These are phyloP conservation scores for Symbiodinium natans DNA, from an alignment of 73 alveolate genomes.

Conservation along the genomic window DNA sequence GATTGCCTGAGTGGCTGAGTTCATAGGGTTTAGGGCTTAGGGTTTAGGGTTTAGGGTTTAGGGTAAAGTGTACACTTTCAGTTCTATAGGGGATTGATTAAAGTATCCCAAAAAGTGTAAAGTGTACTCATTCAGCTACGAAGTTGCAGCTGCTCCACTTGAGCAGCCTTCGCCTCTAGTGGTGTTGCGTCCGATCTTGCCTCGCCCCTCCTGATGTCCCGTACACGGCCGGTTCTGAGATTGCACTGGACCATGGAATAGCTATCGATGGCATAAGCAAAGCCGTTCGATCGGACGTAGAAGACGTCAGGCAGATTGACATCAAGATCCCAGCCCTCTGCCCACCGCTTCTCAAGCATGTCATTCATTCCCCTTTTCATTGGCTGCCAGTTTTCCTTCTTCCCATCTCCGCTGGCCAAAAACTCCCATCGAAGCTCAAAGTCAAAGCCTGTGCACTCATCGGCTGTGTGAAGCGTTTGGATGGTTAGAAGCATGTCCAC, in stretches of 20 bases:
- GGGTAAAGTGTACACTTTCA: too few relatives aligned
- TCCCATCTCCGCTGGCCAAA: background rate
- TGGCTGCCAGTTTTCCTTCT: background rate
- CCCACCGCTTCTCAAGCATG: conserved; percentile 70
- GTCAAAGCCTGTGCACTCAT: background rate
- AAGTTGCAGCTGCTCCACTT: background rate
- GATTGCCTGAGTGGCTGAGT: too few relatives aligned
- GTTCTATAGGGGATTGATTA: too few relatives aligned
- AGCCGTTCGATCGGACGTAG: conserved; percentile 4
- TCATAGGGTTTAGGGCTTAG: too few relatives aligned
- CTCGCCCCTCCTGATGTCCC: conserved; percentile 28
- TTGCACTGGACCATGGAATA: conserved; percentile 31
- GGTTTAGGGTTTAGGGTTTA: too few relatives aligned
- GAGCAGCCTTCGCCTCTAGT: background rate
- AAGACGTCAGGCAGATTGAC: background rate
- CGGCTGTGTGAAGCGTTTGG: background rate
- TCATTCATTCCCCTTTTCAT: conserved; percentile 16
- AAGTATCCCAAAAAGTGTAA: too few relatives aligned
- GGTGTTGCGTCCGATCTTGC: background rate
- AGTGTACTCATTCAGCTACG: too few relatives aligned
- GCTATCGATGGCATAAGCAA: conserved; percentile 17
- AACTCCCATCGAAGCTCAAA: conserved; percentile 56
- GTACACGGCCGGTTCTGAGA: conserved; percentile 1
- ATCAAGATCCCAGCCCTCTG: background rate
- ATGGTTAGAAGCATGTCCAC: background rate